Evolutionary conservation across 2,329 filamentous ascomycete genomes (phyloP), one percentile per base, ranked within the genome.

Genomic region (Sclerotinia subarctica): DNA sequence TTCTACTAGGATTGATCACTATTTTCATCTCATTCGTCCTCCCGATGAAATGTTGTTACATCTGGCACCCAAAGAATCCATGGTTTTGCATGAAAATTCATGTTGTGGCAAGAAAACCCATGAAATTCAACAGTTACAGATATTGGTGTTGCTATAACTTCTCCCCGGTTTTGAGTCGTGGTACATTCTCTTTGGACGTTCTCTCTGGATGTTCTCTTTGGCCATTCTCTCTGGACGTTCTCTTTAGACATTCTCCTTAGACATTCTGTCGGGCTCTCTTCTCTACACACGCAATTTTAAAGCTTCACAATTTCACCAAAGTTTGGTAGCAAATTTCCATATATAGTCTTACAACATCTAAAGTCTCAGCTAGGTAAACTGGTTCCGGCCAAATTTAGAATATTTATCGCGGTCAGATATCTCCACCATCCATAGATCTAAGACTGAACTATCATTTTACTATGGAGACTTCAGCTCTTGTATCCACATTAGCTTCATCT

Each of bases 41-140:
- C 26, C 21, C 29, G 42, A 35, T 38, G 15, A 38, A 51, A 49
- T 35, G 58, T 60, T 60, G 58, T 60, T 49, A 35, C 58, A 49
- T 60, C 44, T 60, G 15, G 46, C 44, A 62, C 29, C 46, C 58
- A 60, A 47, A 60, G 58, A 59, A 59, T 59, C 42, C 57, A 59
- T 42, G 58, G 26, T 35, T 24, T 62, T 62, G 58, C 58, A 62
- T 62, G 44, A 19, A 17, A 47, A 47, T n/a, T 49, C 58, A 60
- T 60, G 58, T 60, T 60, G 58, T 60, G 58, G 58, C 58, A 35
- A 49, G 58, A 60, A 60, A n/a, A 47, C 26, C 44, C 58, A 11
- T 49, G 58, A 29, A 49, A 49, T 35, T 49, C 58, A 60, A 60
- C 58, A 35, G 10, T 49, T 24, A 24, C 35, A 44, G 54, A 42